These are phyloP conservation scores for Geosiphon pyriformis DNA, from an alignment of 192 early-diverging fungal genomes.

Conservation along the genomic window DNA sequence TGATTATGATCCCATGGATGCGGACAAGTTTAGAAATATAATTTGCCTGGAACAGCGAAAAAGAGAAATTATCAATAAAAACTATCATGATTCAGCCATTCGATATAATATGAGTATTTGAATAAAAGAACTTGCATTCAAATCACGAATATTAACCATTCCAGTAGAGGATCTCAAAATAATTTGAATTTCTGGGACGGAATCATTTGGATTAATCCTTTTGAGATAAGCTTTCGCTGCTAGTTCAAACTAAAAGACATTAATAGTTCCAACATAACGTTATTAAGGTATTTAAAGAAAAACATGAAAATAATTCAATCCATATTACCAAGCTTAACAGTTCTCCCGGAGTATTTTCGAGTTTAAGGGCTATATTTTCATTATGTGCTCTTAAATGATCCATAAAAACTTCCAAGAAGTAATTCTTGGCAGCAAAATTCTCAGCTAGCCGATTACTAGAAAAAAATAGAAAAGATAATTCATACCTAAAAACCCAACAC, in stretches of 20 bases:
- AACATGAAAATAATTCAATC: background rate
- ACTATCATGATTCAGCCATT: too few relatives aligned
- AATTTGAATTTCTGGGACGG: conserved; percentile 65
- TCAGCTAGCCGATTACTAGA: conserved; percentile 84
- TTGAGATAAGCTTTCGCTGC: conserved; percentile 75
- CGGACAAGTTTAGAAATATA: conserved; percentile 91
- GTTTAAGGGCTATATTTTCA: conserved; percentile 73
- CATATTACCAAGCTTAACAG: conserved; percentile 70
- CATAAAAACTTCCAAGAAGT: conserved; percentile 84
- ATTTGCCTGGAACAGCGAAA: conserved; percentile 54
- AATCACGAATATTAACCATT: conserved; percentile 81
- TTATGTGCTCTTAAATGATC: conserved; percentile 79
- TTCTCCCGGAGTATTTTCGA: conserved; percentile 75
- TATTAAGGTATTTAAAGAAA: background rate
- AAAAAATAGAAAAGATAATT: background rate
- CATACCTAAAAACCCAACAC: too few relatives aligned
- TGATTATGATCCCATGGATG: conserved; percentile 94
- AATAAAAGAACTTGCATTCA: conserved; percentile 60
- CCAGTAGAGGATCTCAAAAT: conserved; percentile 80
- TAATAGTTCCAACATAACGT: background rate
- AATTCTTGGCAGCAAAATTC: conserved; percentile 71
- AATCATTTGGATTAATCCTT: conserved; percentile 56
- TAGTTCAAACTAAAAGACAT: conserved; percentile 70
- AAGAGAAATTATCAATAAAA: background rate
- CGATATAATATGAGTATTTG: background rate